Evolutionary conservation across 768 basidiomycete genomes (phyloP).

Genomic region (Leccinum incarnatum): DNA sequence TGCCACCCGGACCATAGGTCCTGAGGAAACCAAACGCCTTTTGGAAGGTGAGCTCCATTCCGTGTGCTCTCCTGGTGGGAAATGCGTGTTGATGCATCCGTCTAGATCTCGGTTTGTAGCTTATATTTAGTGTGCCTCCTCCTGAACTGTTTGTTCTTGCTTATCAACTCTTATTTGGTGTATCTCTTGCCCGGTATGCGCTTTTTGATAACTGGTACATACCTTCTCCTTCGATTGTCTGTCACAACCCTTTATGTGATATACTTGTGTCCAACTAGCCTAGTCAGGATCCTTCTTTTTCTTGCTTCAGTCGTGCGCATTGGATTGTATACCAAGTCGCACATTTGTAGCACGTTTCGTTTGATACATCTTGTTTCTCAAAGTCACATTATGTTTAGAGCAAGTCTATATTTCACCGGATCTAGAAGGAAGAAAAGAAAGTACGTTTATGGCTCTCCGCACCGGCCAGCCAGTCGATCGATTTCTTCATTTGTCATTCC

Average conservation of each 20-base stretch:
- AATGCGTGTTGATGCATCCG: conserved; percentile 23
- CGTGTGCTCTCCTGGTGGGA: conserved; percentile 18
- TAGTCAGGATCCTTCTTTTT: conserved; percentile 21
- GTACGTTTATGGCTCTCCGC: conserved; percentile 9
- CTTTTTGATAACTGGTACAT: conserved; percentile 2
- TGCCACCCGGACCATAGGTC: conserved; percentile 74
- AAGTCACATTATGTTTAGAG: not conserved
- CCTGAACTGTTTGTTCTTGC: conserved; percentile 22
- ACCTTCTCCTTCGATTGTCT: conserved; percentile 1
- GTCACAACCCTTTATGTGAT: conserved; percentile 16
- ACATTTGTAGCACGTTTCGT: conserved; percentile 23
- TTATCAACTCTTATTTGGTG: conserved; percentile 15
- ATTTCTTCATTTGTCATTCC: conserved; percentile 82
- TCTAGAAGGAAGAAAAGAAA: conserved; percentile 1
- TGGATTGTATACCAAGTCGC: conserved; percentile 22
- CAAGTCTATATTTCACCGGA: conserved; percentile 9
- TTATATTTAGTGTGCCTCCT: conserved; percentile 23
- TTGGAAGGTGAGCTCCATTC: conserved; percentile 55
- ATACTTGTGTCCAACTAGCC: conserved; percentile 17
- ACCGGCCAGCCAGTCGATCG: conserved; percentile 46
- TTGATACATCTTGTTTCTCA: conserved; percentile 22
- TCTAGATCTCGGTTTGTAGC: conserved; percentile 48
- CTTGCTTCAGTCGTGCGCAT: conserved; percentile 20
- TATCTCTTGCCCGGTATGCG: conserved; percentile 8
- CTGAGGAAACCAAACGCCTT: conserved; percentile 68